A percentile compares a stretch with the other conserved stretches of the same genome.
These are phyloP conservation scores for Colletotrichum musae DNA, from an alignment of 2,329 filamentous ascomycete genomes.

Conservation along the genomic window DNA sequence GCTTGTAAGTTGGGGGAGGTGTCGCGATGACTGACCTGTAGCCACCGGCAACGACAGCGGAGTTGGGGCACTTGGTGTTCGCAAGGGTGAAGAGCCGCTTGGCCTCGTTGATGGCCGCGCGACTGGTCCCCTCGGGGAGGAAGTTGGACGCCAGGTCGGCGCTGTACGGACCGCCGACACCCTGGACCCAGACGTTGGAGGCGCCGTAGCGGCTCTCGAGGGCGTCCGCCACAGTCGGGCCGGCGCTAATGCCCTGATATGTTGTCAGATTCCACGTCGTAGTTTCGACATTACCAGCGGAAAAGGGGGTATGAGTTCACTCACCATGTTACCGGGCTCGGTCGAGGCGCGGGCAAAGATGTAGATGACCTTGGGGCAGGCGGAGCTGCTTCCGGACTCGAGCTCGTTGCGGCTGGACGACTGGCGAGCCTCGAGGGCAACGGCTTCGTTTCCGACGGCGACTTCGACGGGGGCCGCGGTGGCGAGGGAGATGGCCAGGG, in stretches of 20 bases:
- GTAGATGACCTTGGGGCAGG: conserved; percentile 55
- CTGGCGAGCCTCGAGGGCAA: conserved; percentile 42
- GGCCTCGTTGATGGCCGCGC: conserved; percentile 57
- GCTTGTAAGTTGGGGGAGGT: no score
- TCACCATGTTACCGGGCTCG: conserved; percentile 56
- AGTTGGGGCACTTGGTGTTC: conserved; percentile 58
- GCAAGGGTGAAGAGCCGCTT: conserved; percentile 57
- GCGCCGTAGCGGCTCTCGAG: conserved; percentile 48
- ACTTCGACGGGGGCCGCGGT: conserved; percentile 40
- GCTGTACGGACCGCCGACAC: conserved; percentile 57
- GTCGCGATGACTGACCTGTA: conserved; percentile 39
- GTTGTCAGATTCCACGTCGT: not conserved
- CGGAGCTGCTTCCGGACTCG: conserved; percentile 45
- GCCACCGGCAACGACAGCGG: conserved; percentile 59
- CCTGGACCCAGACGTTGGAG: conserved; percentile 57
- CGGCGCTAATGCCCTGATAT: conserved; percentile 48
- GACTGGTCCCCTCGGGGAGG: conserved; percentile 54
- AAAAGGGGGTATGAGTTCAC: not conserved
- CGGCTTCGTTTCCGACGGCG: conserved; percentile 2
- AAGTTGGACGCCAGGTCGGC: conserved; percentile 54
- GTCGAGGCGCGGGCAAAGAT: conserved; percentile 57
- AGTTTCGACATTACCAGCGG: not conserved
- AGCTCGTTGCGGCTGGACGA: conserved; percentile 48
- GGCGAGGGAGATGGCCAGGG: conserved; percentile 37
- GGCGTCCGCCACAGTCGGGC: conserved; percentile 48